phyloP scores from a whole-genome alignment of 1,139 yeast genomes.

The Casaregolazyma suthepensis region DNA sequence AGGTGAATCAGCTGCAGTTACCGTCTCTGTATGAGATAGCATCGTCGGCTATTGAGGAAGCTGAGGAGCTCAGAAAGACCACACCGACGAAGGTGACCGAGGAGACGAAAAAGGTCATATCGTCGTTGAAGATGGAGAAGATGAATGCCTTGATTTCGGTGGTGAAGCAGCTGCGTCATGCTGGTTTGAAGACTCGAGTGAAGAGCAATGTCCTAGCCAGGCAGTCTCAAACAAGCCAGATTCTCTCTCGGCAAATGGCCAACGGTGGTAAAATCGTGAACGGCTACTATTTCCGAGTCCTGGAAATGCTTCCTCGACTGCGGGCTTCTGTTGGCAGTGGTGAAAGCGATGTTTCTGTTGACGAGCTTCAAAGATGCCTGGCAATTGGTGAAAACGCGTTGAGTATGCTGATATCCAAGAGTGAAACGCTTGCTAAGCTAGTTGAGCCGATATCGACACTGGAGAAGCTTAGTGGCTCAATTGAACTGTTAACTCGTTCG shows the following conservation, averaged over 20 bases:
- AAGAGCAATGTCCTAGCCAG: conserved; percentile 57
- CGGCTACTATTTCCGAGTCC: conserved; percentile 55
- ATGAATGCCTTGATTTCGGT: conserved; percentile 71
- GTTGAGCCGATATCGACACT: background rate
- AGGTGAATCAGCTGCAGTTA: conserved; percentile 21
- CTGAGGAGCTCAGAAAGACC: conserved; percentile 60
- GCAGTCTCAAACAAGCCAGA: conserved; percentile 56
- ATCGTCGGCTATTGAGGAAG: conserved; percentile 46
- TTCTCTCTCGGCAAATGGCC: conserved; percentile 38
- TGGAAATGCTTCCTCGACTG: conserved; percentile 77
- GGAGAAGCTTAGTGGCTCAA: background rate
- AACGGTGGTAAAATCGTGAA: conserved; percentile 49
- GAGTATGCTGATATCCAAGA: conserved; percentile 32
- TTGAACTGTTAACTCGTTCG: background rate
- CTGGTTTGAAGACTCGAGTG: conserved; percentile 66
- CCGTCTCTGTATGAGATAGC: conserved; percentile 51
- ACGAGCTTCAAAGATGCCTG: conserved; percentile 70
- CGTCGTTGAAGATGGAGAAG: conserved; percentile 75
- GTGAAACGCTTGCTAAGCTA: conserved; percentile 3
- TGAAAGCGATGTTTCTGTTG: conserved; percentile 67
- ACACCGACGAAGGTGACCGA: conserved; percentile 71
- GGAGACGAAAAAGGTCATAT: conserved; percentile 65
- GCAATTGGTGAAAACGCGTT: conserved; percentile 75
- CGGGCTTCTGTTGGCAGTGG: conserved; percentile 53
- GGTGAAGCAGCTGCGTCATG: conserved; percentile 61